Conservation (phyloP, 139 green algal species). For the Coelastrella sp. region DNA sequence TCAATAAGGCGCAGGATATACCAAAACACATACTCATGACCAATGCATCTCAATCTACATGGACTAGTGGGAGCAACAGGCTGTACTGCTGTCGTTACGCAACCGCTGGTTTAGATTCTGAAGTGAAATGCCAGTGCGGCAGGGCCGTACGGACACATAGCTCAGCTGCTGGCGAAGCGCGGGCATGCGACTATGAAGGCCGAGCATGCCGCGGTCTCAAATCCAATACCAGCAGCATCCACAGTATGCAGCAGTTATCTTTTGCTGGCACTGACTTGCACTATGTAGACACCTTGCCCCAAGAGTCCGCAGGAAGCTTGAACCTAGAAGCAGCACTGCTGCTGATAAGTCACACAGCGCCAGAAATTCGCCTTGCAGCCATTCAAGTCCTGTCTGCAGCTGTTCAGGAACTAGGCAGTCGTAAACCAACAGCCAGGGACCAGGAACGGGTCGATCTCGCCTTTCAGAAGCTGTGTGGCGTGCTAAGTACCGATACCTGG, state of each 20-base stretch:
- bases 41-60: no score
- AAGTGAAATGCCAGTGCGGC: no score
- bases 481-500: neutral
- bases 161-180: no score
- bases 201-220: neutral
- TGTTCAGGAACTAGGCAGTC: neutral
- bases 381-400: neutral
- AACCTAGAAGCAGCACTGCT: neutral
- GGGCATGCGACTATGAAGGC: no score
- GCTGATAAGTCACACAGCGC: neutral
- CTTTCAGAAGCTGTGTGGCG: slow-evolving; percentile 17
- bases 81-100: neutral
- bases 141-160: no score
- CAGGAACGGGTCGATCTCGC: slow-evolving; percentile 3
- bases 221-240: neutral
- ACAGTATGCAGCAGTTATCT: slow-evolving; percentile 13
- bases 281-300: neutral
- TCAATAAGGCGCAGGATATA: neutral
- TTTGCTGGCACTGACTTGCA: neutral
- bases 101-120: neutral
- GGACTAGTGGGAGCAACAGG: neutral
- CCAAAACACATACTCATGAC: neutral
- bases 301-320: neutral
- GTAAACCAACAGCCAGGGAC: neutral
- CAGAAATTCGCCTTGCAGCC: neutral